These are phyloP conservation scores for Fusarium goolgardi DNA, from an alignment of 2,329 filamentous ascomycete genomes.

Conservation along the genomic window DNA sequence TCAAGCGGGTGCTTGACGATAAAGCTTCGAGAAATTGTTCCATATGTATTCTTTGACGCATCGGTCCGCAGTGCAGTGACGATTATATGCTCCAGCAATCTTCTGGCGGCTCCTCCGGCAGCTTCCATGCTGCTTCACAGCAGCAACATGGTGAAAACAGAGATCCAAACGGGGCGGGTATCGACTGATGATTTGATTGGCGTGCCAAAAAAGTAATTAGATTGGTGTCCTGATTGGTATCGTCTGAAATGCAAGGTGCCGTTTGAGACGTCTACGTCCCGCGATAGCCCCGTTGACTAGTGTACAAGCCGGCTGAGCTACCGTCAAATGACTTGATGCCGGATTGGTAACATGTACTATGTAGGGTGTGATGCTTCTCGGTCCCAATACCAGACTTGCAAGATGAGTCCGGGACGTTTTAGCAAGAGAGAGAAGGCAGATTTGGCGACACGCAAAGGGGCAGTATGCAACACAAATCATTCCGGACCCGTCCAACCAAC, in stretches of 20 bases:
- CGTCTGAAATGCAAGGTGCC: conserved; percentile 48
- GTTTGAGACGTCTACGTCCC: conserved; percentile 46
- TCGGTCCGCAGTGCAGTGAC: conserved; percentile 38
- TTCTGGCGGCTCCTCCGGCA: conserved; percentile 28
- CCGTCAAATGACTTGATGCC: conserved; percentile 42
- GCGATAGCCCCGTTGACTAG: conserved; percentile 43
- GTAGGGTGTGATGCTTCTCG: conserved; percentile 40
- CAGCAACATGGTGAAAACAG: conserved; percentile 31
- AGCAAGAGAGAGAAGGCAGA: conserved; percentile 22
- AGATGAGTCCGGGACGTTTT: conserved; percentile 41
- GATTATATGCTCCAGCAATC: conserved; percentile 34
- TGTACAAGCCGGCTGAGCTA: conserved; percentile 44
- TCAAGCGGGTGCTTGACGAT: conserved; percentile 32
- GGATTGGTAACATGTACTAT: conserved; percentile 43
- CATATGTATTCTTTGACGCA: conserved; percentile 34
- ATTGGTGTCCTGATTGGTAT: conserved; percentile 43
- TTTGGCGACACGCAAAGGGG: conserved; percentile 42
- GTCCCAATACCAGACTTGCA: conserved; percentile 36
- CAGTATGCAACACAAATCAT: conserved; percentile 29
- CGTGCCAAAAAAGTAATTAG: conserved; percentile 31
- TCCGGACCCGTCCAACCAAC: conserved; percentile 30
- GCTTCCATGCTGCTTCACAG: conserved; percentile 41
- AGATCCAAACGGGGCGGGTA: conserved; percentile 37
- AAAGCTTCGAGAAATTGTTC: conserved; percentile 43
- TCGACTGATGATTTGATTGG: conserved; percentile 36